These are phyloP conservation scores for Trametes gibbosa DNA, from an alignment of 768 basidiomycete species.

Conservation along the genomic window DNA sequence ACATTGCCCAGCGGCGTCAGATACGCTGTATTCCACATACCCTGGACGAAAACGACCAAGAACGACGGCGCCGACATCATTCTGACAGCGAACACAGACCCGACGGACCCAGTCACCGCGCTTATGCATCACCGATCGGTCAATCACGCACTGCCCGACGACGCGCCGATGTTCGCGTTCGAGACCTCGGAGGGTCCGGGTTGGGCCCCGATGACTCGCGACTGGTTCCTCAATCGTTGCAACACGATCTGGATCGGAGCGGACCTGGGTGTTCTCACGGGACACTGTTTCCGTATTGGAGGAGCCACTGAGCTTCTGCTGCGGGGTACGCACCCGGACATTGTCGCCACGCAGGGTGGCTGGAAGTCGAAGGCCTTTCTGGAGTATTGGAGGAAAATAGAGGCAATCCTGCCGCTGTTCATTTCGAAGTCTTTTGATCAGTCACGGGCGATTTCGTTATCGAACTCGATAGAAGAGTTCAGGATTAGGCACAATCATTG, in stretches of 20 bases:
- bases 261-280: background rate
- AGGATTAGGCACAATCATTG: background rate
- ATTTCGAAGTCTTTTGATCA: conserved; percentile 10
- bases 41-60: conserved; percentile 36
- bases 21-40: conserved; percentile 30
- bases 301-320: conserved; percentile 23
- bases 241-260: conserved; percentile 13
- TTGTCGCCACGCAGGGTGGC: conserved; percentile 21
- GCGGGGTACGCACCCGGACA: conserved; percentile 19
- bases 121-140: conserved; percentile 23
- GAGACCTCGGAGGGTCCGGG: background rate
- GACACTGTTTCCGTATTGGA: conserved; percentile 27
- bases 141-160: background rate
- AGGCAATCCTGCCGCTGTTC: conserved; percentile 12
- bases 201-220: conserved; percentile 3
- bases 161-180: background rate
- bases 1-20: background rate
- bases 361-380: conserved; percentile 28
- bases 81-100: conserved; percentile 21
- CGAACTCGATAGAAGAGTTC: conserved; percentile 1
- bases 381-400: conserved; percentile 24
- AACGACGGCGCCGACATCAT: conserved; percentile 29
- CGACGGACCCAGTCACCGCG: conserved; percentile 21
- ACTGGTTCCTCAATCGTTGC: conserved; percentile 14
- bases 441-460: background rate